Evolutionary conservation across 2,329 filamentous ascomycete genomes (phyloP).

Genomic region (Xylariaceae sp.): DNA sequence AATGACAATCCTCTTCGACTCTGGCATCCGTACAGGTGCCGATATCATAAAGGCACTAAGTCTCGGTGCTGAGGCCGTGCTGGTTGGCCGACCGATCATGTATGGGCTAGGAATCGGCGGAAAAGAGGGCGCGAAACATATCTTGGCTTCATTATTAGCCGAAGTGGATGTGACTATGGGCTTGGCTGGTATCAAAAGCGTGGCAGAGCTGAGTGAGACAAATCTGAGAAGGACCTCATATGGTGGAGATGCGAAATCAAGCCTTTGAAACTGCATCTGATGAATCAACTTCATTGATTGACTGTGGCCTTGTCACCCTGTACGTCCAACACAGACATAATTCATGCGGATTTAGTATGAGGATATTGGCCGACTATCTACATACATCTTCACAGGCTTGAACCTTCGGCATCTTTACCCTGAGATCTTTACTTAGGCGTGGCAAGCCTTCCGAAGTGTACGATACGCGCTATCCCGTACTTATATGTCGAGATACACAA

Average conservation of each 20-base stretch:
- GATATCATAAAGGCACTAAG: conserved; percentile 56
- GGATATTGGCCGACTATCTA: too few relatives aligned
- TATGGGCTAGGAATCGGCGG: conserved; percentile 34
- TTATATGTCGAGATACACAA: too few relatives aligned
- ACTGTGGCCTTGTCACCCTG: neutral
- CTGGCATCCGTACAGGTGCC: conserved; percentile 54
- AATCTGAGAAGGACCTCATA: conserved; percentile 33
- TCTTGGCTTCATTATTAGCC: conserved; percentile 24
- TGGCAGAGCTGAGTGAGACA: conserved; percentile 34
- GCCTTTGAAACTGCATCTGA: conserved; percentile 18
- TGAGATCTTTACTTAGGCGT: too few relatives aligned
- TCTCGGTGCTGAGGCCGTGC: conserved; percentile 52
- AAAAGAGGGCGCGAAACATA: conserved; percentile 25
- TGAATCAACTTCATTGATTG: neutral
- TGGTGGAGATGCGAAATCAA: conserved; percentile 32
- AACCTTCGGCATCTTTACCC: too few relatives aligned
- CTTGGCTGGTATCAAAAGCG: conserved; percentile 31
- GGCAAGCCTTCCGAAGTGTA: too few relatives aligned
- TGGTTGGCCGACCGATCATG: conserved; percentile 58
- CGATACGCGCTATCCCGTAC: too few relatives aligned
- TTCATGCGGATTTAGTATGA: too few relatives aligned
- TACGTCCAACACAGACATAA: neutral
- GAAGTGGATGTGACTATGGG: conserved; percentile 28
- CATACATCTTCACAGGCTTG: too few relatives aligned
- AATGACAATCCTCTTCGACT: conserved; percentile 60